Percentiles rank a stretch among this genome's conserved stretches.
Conservation (phyloP, 1,284 basidiomycete species). For the Athelia psychrophila region DNA sequence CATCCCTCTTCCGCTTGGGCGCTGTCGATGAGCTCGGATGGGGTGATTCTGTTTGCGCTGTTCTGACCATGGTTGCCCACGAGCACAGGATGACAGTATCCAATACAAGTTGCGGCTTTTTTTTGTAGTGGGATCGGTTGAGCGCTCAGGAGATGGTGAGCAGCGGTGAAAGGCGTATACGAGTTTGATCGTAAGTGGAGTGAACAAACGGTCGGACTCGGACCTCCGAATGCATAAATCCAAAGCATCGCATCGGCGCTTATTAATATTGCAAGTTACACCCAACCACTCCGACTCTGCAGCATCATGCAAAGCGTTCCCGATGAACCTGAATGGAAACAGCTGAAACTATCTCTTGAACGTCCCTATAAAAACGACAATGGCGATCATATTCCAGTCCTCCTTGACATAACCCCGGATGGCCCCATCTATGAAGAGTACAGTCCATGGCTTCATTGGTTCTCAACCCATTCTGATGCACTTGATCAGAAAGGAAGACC, state of each 20-base stretch:
- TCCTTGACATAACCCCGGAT: slow-evolving; percentile 68
- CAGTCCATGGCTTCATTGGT: slow-evolving; percentile 17
- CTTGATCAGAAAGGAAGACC: slow-evolving; percentile 47
- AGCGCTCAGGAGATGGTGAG: too few relatives aligned
- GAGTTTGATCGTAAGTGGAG: not conserved
- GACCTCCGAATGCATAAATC: too few relatives aligned
- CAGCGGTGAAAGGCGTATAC: not conserved
- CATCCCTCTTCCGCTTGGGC: slow-evolving; percentile 59
- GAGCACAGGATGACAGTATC: not conserved
- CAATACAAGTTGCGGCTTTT: too few relatives aligned
- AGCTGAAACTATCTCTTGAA: slow-evolving; percentile 66
- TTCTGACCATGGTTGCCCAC: slow-evolving; percentile 10
- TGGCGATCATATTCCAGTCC: slow-evolving; percentile 54
- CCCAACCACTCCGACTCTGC: too few relatives aligned
- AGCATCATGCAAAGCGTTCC: too few relatives aligned
- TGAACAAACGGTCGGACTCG: too few relatives aligned
- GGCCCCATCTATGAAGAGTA: slow-evolving; percentile 71
- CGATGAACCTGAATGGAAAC: slow-evolving; percentile 51
- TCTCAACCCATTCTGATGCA: not conserved
- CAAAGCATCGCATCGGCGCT: too few relatives aligned
- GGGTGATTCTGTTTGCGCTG: slow-evolving; percentile 7
- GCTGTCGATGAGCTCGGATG: slow-evolving; percentile 13
- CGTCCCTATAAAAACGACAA: slow-evolving; percentile 75
- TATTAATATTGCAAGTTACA: too few relatives aligned
- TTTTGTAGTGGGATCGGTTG: too few relatives aligned